Conservation (phyloP, 2,329 filamentous ascomycete genomes). For the Ophiostoma angusticollis region DNA sequence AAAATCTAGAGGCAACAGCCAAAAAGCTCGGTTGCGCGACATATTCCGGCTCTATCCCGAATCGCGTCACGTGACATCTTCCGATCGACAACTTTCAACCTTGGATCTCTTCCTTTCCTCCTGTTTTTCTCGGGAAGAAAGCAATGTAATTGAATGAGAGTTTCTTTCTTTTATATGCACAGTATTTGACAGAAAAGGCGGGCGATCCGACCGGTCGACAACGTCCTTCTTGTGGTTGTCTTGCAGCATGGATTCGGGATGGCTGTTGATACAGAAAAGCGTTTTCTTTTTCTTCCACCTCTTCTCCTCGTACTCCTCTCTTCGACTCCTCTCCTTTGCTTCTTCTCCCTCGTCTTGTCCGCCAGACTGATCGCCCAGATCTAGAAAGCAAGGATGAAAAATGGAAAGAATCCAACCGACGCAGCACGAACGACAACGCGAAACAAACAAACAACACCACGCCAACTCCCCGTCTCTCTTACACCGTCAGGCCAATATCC, state of each 20-base stretch:
- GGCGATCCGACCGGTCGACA: conserved; percentile 26
- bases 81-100: background rate
- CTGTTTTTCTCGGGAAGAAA: too few species aligned
- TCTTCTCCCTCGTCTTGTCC: background rate
- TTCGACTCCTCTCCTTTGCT: background rate
- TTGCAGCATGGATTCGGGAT: conserved; percentile 2
- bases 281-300: background rate
- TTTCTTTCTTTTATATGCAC: conserved; percentile 28
- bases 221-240: conserved; percentile 1
- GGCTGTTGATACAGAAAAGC: conserved; percentile 12
- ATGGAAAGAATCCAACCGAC: conserved; percentile 7
- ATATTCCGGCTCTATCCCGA: conserved; percentile 8
- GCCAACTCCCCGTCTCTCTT: conserved; percentile 27
- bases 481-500: conserved; percentile 90
- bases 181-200: conserved; percentile 15
- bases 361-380: conserved; percentile 2
- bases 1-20: conserved; percentile 6
- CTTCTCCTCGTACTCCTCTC: background rate
- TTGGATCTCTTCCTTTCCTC: too few species aligned
- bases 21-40: conserved; percentile 12
- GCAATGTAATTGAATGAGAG: background rate
- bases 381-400: conserved; percentile 6
- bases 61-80: conserved; percentile 6
- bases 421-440: conserved; percentile 6
- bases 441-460: background rate